These are phyloP conservation scores for Mycena latifolia DNA, from an alignment of 768 basidiomycete genomes.

Conservation along the genomic window DNA sequence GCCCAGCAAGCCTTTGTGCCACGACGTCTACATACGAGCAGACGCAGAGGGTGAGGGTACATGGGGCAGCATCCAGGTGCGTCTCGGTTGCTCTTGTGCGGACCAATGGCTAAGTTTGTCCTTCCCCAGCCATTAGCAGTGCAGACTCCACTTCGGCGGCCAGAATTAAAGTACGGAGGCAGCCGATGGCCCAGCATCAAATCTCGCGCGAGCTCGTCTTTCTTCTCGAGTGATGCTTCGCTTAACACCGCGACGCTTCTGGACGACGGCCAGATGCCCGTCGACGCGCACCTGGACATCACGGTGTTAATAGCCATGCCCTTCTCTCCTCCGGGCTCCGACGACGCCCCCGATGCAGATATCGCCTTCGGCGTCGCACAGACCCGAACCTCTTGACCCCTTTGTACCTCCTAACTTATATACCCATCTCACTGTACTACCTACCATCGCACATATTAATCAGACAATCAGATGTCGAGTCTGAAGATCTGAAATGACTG, in stretches of 20 bases:
- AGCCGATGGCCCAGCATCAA: constrained; percentile 8
- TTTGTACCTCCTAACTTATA: not conserved
- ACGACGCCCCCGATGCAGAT: not conserved
- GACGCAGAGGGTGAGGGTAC: not conserved
- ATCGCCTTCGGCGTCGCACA: constrained; percentile 16
- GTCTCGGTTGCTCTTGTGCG: not conserved
- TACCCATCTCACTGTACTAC: no score
- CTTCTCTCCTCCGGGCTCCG: not conserved
- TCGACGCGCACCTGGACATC: constrained; percentile 12
- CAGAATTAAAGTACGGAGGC: not conserved
- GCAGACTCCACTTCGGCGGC: not conserved
- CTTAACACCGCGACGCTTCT: not conserved
- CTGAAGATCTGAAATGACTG: no score
- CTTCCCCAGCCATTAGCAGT: constrained; percentile 18
- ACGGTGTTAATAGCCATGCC: constrained; percentile 27
- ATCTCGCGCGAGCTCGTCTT: not conserved
- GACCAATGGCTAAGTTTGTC: not conserved
- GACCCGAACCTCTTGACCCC: not conserved
- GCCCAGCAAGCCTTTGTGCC: not conserved
- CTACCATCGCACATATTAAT: no score
- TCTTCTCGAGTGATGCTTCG: constrained; percentile 2
- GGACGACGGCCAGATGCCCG: not conserved
- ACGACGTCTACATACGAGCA: constrained; percentile 8
- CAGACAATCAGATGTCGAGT: no score
- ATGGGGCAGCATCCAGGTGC: constrained; percentile 21